phyloP scores from a whole-genome alignment of 1,139 yeast species.

The Debaryomyces subglobosus region DNA sequence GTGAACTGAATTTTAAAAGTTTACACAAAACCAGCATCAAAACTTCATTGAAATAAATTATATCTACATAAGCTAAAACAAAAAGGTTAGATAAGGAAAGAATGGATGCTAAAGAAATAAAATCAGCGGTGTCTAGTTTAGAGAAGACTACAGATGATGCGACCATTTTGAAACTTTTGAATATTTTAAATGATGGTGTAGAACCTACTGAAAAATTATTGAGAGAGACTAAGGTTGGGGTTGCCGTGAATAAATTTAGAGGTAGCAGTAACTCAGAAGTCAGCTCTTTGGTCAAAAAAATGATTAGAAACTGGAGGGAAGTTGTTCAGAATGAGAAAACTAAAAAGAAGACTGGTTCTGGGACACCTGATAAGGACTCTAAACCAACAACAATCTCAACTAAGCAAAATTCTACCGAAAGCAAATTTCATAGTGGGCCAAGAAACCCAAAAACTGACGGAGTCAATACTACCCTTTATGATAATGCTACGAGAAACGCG shows the following conservation, averaged over 20 bases:
- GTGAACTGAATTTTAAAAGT: not conserved
- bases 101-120: conserved; percentile 79
- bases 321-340: conserved; percentile 78
- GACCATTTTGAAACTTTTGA: conserved; percentile 67
- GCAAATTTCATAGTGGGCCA: conserved; percentile 44
- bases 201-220: conserved; percentile 83
- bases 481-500: conserved; percentile 79
- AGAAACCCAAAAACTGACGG: conserved; percentile 85
- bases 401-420: conserved; percentile 24
- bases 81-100: not conserved
- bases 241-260: conserved; percentile 88
- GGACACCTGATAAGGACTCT: conserved; percentile 10
- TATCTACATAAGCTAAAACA: not conserved
- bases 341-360: conserved; percentile 31
- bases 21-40: not conserved
- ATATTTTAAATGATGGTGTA: conserved; percentile 69
- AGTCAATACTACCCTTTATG: conserved; percentile 66
- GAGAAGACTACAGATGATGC: conserved; percentile 75
- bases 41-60: not conserved
- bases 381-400: conserved; percentile 13
- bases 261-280: conserved; percentile 69
- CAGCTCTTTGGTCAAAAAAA: conserved; percentile 70
- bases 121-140: conserved; percentile 66
- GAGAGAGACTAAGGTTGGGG: conserved; percentile 96
- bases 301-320: conserved; percentile 89